Base-by-base conservation (phyloP, 306 rosid genomes). In the Cucurbita maxima region DNA sequence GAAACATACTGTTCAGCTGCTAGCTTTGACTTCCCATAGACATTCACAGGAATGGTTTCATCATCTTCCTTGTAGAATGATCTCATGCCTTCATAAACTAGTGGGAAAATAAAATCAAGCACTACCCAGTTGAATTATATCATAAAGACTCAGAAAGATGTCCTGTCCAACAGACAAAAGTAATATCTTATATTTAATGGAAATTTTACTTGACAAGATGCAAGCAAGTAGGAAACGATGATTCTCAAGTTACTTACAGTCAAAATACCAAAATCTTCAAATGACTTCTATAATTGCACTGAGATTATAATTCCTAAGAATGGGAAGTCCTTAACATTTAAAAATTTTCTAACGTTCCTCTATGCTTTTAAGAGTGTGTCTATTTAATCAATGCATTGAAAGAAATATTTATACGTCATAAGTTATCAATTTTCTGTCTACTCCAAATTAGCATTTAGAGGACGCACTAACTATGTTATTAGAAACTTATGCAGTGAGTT, bases 11-110 rank as follows among this genome's bases (percentile, higher is more conserved):
- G 66, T 80, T 94, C 98, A 16, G 97, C 96, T 48, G 83, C 91
- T 55, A 87, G 71, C 82, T 90, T 94, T 34, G 98, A 87, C 83
- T 87, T 89, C 50, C 98, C 98, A 82, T 94, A 90, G 52, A 83
- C 88, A 78, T 90, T 90, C 67, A 94, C 86, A 5, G 96, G 96
- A 74, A 84, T 40, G 50, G 84, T 74, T 80, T 75, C 75, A 79
- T 88, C 95, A 67, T 94, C 95, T 81, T 94, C 98, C 83, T 85
- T 84, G 83, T 88, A 94, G 80, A 94, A 94, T 80, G 92, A 85
- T 81, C 80, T 89, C 79, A 84, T 82, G 76, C 98, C 98, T 82
- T 90, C 92, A 83, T 94, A 89, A 86, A 94, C 97, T 90, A 83
- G 76, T 54, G 58, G 59, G 58, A 74, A 76, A 76, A 79, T 55